Conservation (phyloP, 768 basidiomycete genomes). For the Lactifluus hygrophoroides region DNA sequence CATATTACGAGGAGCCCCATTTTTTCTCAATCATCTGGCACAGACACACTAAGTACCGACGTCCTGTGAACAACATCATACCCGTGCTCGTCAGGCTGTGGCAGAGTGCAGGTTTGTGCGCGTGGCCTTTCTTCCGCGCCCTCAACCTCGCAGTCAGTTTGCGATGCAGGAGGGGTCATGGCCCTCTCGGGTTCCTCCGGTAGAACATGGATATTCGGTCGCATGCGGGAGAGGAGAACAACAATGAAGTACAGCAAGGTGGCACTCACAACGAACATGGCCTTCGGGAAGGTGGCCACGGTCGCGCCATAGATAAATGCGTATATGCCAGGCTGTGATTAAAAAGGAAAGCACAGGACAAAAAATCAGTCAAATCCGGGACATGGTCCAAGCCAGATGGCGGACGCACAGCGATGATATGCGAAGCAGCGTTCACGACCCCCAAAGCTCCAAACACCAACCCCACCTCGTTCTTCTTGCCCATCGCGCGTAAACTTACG, state of each 20-base stretch:
- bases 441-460: conserved; percentile 21
- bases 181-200: conserved; percentile 2
- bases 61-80: neutral
- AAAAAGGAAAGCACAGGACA: neutral
- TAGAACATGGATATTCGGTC: conserved; percentile 17
- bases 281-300: conserved; percentile 17
- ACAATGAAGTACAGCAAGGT: conserved; percentile 16
- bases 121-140: neutral
- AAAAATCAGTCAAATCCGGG: neutral
- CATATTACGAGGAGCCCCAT: too few species aligned
- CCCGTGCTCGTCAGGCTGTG: neutral
- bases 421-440: conserved; percentile 17
- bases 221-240: conserved; percentile 14
- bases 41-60: neutral
- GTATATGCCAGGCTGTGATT: conserved; percentile 19
- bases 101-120: neutral
- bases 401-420: conserved; percentile 18
- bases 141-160: neutral
- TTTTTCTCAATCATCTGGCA: conserved; percentile 6
- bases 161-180: neutral
- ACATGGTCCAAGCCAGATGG: neutral
- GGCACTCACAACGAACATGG: conserved; percentile 18
- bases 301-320: conserved; percentile 18
- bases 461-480: conserved; percentile 19
- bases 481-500: conserved; percentile 21